Conservation (phyloP, 768 basidiomycete genomes). For the Xerocomus potaroensis region DNA sequence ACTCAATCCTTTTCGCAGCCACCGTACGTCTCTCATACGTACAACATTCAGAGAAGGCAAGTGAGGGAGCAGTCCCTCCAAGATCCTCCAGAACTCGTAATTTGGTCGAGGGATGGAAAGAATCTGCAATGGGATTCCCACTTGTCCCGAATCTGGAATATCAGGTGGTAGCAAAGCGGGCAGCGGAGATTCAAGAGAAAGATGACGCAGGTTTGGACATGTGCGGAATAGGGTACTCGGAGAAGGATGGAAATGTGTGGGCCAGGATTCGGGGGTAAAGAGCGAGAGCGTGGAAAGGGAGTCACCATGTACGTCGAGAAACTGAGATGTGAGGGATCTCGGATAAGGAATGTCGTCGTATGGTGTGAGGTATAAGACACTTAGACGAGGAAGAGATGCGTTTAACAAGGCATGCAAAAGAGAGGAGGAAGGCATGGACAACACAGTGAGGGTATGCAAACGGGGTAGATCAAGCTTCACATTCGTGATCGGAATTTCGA, state of each 20-base stretch:
- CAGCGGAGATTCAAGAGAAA: slow-evolving; percentile 68
- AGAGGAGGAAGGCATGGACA: slow-evolving; percentile 65
- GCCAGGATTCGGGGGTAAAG: slow-evolving; percentile 68
- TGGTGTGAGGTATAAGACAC: slow-evolving; percentile 65
- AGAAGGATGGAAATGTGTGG: slow-evolving; percentile 53
- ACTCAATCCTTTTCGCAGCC: slow-evolving; percentile 67
- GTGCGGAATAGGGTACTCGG: slow-evolving; percentile 44
- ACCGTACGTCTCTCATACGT: slow-evolving; percentile 63
- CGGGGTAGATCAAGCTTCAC: slow-evolving; percentile 49
- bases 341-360: slow-evolving; percentile 66
- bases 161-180: slow-evolving; percentile 42
- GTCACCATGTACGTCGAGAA: slow-evolving; percentile 58
- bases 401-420: slow-evolving; percentile 56
- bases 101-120: slow-evolving; percentile 76
- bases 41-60: slow-evolving; percentile 56
- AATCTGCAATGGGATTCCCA: slow-evolving; percentile 44
- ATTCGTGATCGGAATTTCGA: slow-evolving; percentile 22
- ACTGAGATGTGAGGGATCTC: slow-evolving; percentile 49
- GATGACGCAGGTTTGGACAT: slow-evolving; percentile 57
- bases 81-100: slow-evolving; percentile 48
- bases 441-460: slow-evolving; percentile 55
- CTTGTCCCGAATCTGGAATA: slow-evolving; percentile 28
- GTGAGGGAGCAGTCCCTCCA: slow-evolving; percentile 52
- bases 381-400: slow-evolving; percentile 58
- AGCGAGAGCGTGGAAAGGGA: slow-evolving; percentile 58